Evolutionary conservation across 202 grass and related monocot genomes (phyloP).

Genomic region (Panicum hallii): DNA sequence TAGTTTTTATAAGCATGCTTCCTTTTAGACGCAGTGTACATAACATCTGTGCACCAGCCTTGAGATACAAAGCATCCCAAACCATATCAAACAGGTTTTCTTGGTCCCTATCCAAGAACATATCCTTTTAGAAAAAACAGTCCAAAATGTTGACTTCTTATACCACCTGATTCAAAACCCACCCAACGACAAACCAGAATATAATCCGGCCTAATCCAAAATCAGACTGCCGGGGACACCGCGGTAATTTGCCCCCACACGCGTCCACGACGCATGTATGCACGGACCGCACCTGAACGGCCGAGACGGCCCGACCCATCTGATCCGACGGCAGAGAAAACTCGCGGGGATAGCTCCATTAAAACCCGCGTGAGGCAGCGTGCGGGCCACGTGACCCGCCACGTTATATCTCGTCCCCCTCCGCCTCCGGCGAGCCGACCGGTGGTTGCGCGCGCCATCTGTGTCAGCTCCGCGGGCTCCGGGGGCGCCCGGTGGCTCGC

Average conservation of each 20-base stretch:
- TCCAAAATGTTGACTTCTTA: constrained; percentile 32
- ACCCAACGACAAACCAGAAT: neutral
- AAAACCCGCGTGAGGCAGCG: neutral
- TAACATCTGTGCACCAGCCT: neutral
- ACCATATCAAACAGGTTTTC: neutral
- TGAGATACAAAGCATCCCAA: neutral
- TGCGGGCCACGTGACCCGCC: constrained; percentile 43
- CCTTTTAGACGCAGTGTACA: neutral
- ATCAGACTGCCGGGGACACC: constrained; percentile 7
- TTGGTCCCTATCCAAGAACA: neutral
- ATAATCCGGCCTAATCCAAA: neutral
- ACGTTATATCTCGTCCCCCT: constrained; percentile 34
- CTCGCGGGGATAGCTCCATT: neutral
- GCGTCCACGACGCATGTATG: neutral
- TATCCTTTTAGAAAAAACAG: neutral
- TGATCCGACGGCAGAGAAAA: constrained; percentile 28
- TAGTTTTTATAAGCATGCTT: neutral
- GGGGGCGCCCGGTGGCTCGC: neutral
- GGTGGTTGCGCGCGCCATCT: constrained; percentile 32
- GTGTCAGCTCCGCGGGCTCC: neutral
- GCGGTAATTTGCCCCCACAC: neutral
- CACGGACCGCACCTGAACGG: constrained; percentile 21
- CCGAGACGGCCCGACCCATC: neutral
- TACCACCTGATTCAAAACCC: neutral
- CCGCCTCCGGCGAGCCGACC: constrained; percentile 38